Percentiles rank a stretch among this genome's conserved stretches.
Conservation (phyloP, 1,284 basidiomycete species). For the Ceratobasidium sp. region DNA sequence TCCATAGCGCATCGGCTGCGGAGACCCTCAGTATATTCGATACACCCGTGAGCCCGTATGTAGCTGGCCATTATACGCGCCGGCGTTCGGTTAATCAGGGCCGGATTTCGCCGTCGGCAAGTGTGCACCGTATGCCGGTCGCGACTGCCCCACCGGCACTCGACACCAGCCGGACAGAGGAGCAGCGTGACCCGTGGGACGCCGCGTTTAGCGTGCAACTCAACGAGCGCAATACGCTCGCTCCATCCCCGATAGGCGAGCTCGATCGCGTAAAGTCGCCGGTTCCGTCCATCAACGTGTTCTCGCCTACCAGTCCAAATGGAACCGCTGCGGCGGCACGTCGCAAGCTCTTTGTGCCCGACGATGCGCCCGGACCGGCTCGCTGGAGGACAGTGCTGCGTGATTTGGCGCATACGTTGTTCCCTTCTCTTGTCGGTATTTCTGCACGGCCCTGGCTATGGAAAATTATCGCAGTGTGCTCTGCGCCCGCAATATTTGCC, state of each 20-base stretch:
- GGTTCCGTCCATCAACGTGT: conserved; percentile 40
- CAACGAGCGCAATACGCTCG: conserved; percentile 51
- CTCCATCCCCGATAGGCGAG: conserved; percentile 13
- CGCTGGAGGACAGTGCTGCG: conserved; percentile 25
- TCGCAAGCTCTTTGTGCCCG: conserved; percentile 43
- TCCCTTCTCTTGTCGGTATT: conserved; percentile 89
- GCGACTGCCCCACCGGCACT: conserved; percentile 21
- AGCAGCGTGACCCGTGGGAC: conserved; percentile 64
- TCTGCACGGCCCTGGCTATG: conserved; percentile 68
- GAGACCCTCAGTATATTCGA: conserved; percentile 74
- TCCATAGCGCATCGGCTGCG: conserved; percentile 67
- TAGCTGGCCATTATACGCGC: conserved; percentile 73
- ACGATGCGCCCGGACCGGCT: conserved; percentile 23
- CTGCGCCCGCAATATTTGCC: conserved; percentile 86
- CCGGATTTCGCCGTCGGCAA: conserved; percentile 9
- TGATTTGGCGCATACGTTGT: conserved; percentile 69
- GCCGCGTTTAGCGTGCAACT: conserved; percentile 64
- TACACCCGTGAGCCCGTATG: conserved; percentile 75
- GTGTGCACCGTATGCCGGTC: conserved; percentile 25
- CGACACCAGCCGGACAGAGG: conserved; percentile 23
- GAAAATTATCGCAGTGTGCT: conserved; percentile 81
- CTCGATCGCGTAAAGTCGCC: conserved; percentile 33
- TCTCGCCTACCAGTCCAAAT: conserved; percentile 28
- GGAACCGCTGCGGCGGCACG: conserved; percentile 19
- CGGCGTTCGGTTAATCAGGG: conserved; percentile 55